Percentiles rank a stretch among this genome's conserved stretches.
Conservation (phyloP, 805 yeast genomes). For the Starmerella geochares region DNA sequence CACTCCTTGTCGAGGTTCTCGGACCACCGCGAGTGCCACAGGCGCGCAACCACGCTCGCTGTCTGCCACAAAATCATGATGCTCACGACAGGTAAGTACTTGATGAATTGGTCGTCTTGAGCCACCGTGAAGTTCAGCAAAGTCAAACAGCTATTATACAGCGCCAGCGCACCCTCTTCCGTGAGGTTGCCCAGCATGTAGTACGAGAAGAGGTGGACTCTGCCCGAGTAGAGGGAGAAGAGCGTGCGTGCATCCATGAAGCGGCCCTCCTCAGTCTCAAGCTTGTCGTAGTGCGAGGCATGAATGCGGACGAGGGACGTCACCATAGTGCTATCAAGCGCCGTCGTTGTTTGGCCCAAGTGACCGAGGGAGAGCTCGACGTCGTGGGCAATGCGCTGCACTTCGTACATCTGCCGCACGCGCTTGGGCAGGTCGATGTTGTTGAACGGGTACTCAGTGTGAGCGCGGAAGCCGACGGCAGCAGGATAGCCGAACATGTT, state of each 20-base stretch:
- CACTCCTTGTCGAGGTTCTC: conserved; percentile 55
- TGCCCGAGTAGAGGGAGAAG: conserved; percentile 58
- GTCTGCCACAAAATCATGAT: conserved; percentile 86
- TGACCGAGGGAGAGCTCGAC: conserved; percentile 38
- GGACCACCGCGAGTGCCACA: conserved; percentile 65
- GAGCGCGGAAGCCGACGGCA: conserved; percentile 66
- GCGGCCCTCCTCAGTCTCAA: conserved; percentile 48
- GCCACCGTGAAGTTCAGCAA: conserved; percentile 56
- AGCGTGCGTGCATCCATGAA: conserved; percentile 55
- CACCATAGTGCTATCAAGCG: conserved; percentile 58
- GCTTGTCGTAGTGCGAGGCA: conserved; percentile 60
- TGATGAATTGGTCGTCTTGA: conserved; percentile 54
- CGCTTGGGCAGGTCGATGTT: conserved; percentile 44
- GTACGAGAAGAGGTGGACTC: conserved; percentile 75
- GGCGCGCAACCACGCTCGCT: conserved; percentile 67
- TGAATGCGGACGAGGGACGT: conserved; percentile 63
- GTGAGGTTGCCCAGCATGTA: conserved; percentile 55
- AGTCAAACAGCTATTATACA: conserved; percentile 70
- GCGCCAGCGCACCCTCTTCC: conserved; percentile 46
- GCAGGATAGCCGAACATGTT: conserved; percentile 93
- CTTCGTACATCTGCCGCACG: conserved; percentile 68
- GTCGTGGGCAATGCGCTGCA: conserved; percentile 79
- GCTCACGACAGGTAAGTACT: conserved; percentile 67
- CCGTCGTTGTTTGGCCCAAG: conserved; percentile 14
- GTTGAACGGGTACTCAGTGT: conserved; percentile 29